Evolutionary conservation across 352 stramenopile species (phyloP), one percentile per base, ranked within the genome.

Genomic region (Globisporangium polare): DNA sequence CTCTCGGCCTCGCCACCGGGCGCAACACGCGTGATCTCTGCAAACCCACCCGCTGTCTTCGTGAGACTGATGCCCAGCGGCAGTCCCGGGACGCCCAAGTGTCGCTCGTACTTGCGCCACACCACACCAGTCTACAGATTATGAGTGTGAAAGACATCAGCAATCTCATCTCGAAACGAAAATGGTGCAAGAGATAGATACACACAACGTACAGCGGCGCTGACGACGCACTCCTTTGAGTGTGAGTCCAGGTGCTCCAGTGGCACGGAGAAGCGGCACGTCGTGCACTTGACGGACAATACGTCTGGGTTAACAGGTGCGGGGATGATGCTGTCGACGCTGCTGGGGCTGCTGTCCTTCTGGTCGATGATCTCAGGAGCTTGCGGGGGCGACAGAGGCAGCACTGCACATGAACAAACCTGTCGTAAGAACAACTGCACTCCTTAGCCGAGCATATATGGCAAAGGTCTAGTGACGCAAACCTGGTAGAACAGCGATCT

Each of bases 1-100:
- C 61, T 46, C 49, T 92, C 82, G 1, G 86, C 84, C 31, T 75
- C 74, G 13, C 86, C 79, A 17, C 74, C 80, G 0, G 77, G 68
- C 2, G 75, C 75, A 18, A 95, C 62, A n/a, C 77, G 77, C 31
- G 75, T 87, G 27, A 95, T 78, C 52, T 93, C 79, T 1, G 86
- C 83, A 67, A 84, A 89, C 1, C 82, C 82, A 3, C 72, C 80
- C 10, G 71, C 78, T 3, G 80, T 78, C 56, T 92, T 92, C 0
- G 78, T 80, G 39, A 95, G 60, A 20, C 80, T 92, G 39, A 95
- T 80, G 18, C 86, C 86, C 41, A 95, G 69, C 1, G 78, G 71
- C 37, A 71, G 67, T 22, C 65, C 69, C 5, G 72, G 24, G 33
- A 64, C 54, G 18, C 80, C 84, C 45, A 93, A 67, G 15, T 73